Conservation (phyloP, 495 filamentous ascomycete genomes). For the Margaritispora aquatica region DNA sequence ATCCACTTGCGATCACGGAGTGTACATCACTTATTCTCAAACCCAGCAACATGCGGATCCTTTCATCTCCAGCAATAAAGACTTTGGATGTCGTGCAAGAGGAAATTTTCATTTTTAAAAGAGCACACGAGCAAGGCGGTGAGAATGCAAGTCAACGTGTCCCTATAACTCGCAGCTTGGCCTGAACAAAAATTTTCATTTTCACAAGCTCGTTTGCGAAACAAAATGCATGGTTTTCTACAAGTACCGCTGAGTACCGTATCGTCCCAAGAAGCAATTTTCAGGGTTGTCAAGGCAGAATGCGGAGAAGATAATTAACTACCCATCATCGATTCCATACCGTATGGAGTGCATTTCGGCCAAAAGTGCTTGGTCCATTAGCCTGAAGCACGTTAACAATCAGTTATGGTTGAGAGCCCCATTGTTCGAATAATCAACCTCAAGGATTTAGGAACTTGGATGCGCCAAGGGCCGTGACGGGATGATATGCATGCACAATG, state of each 20-base stretch:
- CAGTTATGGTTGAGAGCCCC: neutral
- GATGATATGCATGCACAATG: neutral
- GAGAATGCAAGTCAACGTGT: slow-evolving; percentile 13
- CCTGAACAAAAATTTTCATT: neutral
- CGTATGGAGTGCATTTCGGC: too few relatives aligned
- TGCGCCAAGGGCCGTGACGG: neutral
- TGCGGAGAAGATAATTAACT: neutral
- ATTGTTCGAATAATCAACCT: neutral
- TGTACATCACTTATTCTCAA: neutral
- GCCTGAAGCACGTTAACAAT: neutral
- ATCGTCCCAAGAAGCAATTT: neutral
- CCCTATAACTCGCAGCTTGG: neutral
- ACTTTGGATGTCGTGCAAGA: neutral
- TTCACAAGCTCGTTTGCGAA: neutral
- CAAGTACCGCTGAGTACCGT: slow-evolving; percentile 8
- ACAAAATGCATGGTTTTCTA: neutral
- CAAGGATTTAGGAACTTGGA: neutral
- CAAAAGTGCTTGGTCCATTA: neutral
- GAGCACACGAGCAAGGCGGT: slow-evolving; percentile 9
- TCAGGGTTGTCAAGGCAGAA: neutral
- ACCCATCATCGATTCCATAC: neutral
- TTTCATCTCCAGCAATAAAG: neutral
- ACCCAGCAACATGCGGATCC: neutral
- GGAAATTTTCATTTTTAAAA: neutral
- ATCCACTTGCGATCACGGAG: neutral